Evolutionary conservation across 2,329 filamentous ascomycete species (phyloP).

Genomic region (Ophiostoma quercus): DNA sequence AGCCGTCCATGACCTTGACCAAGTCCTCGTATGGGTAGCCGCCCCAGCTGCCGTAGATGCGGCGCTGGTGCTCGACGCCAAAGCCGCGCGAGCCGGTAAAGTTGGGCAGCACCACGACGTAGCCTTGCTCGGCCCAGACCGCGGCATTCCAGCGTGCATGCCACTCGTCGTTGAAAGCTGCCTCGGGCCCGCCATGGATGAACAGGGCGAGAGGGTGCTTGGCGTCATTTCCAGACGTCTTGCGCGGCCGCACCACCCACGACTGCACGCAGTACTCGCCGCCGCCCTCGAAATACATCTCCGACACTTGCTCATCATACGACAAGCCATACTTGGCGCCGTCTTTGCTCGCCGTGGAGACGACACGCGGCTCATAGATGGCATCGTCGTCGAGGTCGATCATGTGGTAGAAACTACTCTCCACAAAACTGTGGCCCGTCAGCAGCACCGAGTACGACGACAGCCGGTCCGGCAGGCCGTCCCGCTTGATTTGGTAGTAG

Average conservation of each 20-base stretch:
- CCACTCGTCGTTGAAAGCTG: constrained; percentile 47
- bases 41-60: constrained; percentile 48
- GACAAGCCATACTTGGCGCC: constrained; percentile 36
- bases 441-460: constrained; percentile 33
- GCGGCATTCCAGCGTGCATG: constrained; percentile 45
- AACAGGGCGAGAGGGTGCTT: constrained; percentile 39
- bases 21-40: constrained; percentile 52
- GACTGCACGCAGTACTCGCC: constrained; percentile 36
- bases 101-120: constrained; percentile 55
- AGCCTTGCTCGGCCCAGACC: constrained; percentile 57
- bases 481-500: constrained; percentile 31
- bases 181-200: constrained; percentile 41
- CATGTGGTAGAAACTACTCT: constrained; percentile 38
- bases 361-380: constrained; percentile 27
- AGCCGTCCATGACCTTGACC: constrained; percentile 47
- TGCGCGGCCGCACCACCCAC: constrained; percentile 38
- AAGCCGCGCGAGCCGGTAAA: constrained; percentile 55
- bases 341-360: constrained; percentile 34
- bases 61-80: constrained; percentile 39
- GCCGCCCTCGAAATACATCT: constrained; percentile 40
- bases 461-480: constrained; percentile 17
- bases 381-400: constrained; percentile 28
- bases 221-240: constrained; percentile 25
- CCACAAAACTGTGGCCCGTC: constrained; percentile 37
- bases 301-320: constrained; percentile 35